phyloP scores from a whole-genome alignment of 345 rosid species.

The Firmiana major region DNA sequence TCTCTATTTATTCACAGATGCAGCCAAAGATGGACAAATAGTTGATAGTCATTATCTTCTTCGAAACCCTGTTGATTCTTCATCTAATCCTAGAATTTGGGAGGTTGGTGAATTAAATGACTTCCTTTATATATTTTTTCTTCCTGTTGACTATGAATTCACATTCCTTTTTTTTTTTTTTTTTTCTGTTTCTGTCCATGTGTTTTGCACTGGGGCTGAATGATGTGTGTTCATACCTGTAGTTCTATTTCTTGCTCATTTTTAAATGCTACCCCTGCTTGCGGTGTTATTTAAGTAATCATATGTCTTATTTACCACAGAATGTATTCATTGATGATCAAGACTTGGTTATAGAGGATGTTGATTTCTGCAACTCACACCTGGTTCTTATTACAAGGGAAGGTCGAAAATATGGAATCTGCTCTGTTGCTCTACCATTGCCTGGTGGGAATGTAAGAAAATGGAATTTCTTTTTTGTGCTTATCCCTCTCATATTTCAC shows the following conservation, averaged over 20 bases:
- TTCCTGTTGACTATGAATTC: not conserved
- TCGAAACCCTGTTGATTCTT: slow-evolving; percentile 44
- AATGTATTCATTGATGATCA: slow-evolving; percentile 49
- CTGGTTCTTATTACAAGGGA: slow-evolving; percentile 59
- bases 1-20: slow-evolving; percentile 86
- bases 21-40: slow-evolving; percentile 51
- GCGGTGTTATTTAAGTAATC: slow-evolving; percentile 3
- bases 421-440: slow-evolving; percentile 75
- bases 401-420: slow-evolving; percentile 47
- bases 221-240: slow-evolving; percentile 4
- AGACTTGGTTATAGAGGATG: slow-evolving; percentile 65
- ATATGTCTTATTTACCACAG: slow-evolving; percentile 37
- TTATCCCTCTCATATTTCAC: not conserved
- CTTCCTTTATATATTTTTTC: not conserved
- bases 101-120: slow-evolving; percentile 52
- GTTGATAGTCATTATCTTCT: slow-evolving; percentile 82
- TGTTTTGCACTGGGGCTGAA: not conserved
- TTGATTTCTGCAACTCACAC: slow-evolving; percentile 82
- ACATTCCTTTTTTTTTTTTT: not conserved
- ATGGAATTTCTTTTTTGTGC: not conserved
- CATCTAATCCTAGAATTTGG: slow-evolving; percentile 60
- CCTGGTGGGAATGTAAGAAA: slow-evolving; percentile 48
- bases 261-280: not conserved
- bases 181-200: not conserved
- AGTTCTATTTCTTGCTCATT: not conserved